Evolutionary conservation across 148 eudicot species (phyloP), one percentile per base, ranked within the genome.

Genomic region (Pouteria glomerata): DNA sequence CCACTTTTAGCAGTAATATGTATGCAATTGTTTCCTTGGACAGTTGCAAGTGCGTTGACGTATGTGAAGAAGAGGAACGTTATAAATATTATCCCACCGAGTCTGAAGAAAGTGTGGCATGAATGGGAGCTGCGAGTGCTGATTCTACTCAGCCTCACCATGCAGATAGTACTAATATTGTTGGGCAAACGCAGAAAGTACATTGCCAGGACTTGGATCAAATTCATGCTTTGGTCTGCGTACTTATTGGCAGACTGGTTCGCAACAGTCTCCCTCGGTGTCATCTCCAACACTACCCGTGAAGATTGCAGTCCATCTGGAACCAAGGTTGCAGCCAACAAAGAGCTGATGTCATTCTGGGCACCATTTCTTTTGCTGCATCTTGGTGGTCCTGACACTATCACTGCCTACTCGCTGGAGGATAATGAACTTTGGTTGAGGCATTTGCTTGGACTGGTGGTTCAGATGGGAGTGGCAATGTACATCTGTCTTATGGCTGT

Each of bases 391-490:
- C 80, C 84, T 1, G 84, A 81, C 19, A 73, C 75, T 42, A 77
- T 77, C 7, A 81, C 80, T 4, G 84, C 84, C 6, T 81, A 63
- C 33, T 31, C 84, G 19, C 23, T 81, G 29, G 84, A 77, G 8
- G 84, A 81, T n/a, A 81, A 77, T 24, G 82, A 83, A 79, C 78
- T 86, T 19, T 84, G 85, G 84, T 74, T 75, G 19, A 77, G 90
- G 74, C 87, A 83, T 24, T 35, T 78, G 73, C 76, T 77, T 45
- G 81, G 70, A 53, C 72, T 84, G 34, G 69, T 77, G 8, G 69
- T 70, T 33, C 89, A 86, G 52, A 30, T 73, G 0, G 16, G 23
- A 8, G 55, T 77, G 14, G 74, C 77, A 1, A 1, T 83, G 24
- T 86, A 83, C 76, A 76, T 83, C 39, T 68, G 75, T 23, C 71